phyloP scores from a whole-genome alignment of 768 basidiomycete species.

The Podaxis pistillaris region DNA sequence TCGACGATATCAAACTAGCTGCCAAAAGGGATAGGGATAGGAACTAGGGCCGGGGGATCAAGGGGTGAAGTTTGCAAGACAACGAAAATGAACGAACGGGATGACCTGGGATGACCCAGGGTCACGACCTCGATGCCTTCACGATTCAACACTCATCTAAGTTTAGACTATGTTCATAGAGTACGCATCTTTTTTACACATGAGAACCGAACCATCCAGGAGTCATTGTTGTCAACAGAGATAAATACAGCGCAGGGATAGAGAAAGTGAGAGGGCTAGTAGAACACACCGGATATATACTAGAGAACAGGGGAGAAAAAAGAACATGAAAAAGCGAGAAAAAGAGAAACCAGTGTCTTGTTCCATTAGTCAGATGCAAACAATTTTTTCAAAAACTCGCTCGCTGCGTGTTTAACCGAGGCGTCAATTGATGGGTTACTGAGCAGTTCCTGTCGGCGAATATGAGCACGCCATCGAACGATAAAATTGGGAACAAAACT shows the following conservation, averaged over 20 bases:
- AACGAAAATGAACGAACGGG: not conserved
- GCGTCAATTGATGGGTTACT: slow-evolving; percentile 56
- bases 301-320: not conserved
- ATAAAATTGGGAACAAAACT: slow-evolving; percentile 19
- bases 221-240: slow-evolving; percentile 5
- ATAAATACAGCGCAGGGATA: slow-evolving; percentile 10
- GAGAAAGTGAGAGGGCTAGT: slow-evolving; percentile 3
- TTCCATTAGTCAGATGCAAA: slow-evolving; percentile 12
- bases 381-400: slow-evolving; percentile 68
- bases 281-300: slow-evolving; percentile 9
- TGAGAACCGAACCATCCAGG: slow-evolving; percentile 11
- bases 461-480: slow-evolving; percentile 5
- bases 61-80: too few species aligned
- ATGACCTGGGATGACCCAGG: not conserved
- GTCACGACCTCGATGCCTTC: not conserved
- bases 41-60: not conserved
- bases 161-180: not conserved
- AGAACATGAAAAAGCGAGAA: not conserved
- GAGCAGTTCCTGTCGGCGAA: slow-evolving; percentile 46
- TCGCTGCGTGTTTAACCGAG: slow-evolving; percentile 62
- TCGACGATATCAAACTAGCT: slow-evolving; percentile 62
- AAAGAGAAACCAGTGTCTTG: not conserved
- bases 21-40: not conserved
- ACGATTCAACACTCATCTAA: not conserved
- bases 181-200: not conserved